Base-by-base conservation (phyloP, 2,329 filamentous ascomycete genomes). In the Fusarium keratoplasticum region DNA sequence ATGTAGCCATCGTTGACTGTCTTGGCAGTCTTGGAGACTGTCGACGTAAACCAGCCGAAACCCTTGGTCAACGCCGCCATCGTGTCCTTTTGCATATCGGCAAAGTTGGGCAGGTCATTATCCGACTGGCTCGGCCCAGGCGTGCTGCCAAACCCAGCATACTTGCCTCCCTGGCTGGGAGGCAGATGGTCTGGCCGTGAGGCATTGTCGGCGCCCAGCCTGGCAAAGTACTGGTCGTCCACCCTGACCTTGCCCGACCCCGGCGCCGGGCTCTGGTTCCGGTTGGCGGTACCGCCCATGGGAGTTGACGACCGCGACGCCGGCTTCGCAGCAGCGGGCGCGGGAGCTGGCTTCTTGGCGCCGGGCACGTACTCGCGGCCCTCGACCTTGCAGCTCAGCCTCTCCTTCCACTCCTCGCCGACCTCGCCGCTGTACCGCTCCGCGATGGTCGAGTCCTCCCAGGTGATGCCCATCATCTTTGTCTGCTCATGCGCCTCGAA, bases 341-440 rank as follows among this genome's bases (percentile, higher is more conserved):
- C 69, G 22, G 76, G 73, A 11, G 78, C 77, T 27, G 83, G 80
- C 81, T 87, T 88, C 82, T 91, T 92, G 81, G 92, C 89, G 9
- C 89, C 91, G 18, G 92, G 92, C 3, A 96, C 93, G 80, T 97
- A 98, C 76, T 97, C 94, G 67, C 89, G 89, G 14, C 93, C 94
- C 83, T 98, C 96, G 8, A 97, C 94, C 85, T 96, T 96, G 78
- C 94, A 94, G 36, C 91, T 92, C 74, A 98, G 83, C 71, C 95
- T 89, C 82, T 98, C 95, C 84, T 98, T 98, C 91, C 93, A 98
- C 85, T 98, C 96, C 83, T 98, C 96, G 64, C 95, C 96, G 0
- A 93, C 94, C 74, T 96, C 94, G 64, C 94, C 94, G 71, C 95
- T 92, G 81, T 98, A 98, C 65, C 96, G 88, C 83, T 98, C 95